Evolutionary conservation across 2,329 filamentous ascomycete species (phyloP).

Genomic region (Epichloe coenophiala): DNA sequence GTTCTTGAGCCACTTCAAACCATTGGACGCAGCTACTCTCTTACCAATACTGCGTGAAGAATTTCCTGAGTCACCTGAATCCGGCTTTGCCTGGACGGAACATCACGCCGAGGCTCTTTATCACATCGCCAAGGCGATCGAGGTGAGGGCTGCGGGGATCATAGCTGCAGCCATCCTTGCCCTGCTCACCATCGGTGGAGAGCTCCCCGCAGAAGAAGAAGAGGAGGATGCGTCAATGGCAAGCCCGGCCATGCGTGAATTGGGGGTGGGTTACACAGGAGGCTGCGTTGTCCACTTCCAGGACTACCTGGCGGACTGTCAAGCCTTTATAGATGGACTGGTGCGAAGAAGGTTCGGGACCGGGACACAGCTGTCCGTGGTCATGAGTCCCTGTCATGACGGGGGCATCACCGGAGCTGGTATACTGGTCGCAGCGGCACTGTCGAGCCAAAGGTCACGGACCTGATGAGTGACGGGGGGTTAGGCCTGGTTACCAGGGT

Average conservation of each 20-base stretch:
- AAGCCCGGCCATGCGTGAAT: constrained; percentile 27
- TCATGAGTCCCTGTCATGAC: constrained; percentile 43
- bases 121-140: constrained; percentile 55
- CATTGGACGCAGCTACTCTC: constrained; percentile 30
- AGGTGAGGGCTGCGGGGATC: constrained; percentile 59
- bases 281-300: constrained; percentile 72
- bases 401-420: constrained; percentile 49
- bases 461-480: background rate
- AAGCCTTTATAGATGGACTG: constrained; percentile 49
- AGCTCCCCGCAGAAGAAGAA: constrained; percentile 36
- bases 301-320: constrained; percentile 56
- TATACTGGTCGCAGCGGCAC: constrained; percentile 37
- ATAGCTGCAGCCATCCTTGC: constrained; percentile 61
- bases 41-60: constrained; percentile 34
- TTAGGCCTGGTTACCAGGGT: too few relatives aligned
- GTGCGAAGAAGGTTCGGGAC: constrained; percentile 19
- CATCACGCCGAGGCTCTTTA: constrained; percentile 46
- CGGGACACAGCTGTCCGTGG: constrained; percentile 27
- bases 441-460: constrained; percentile 15
- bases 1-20: constrained; percentile 58
- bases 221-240: constrained; percentile 6
- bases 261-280: constrained; percentile 69
- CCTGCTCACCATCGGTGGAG: constrained; percentile 53
- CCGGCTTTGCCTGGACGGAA: constrained; percentile 48
- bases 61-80: constrained; percentile 35